Percentiles rank a stretch among this genome's conserved stretches.
Evolutionary conservation across 441 rosid genomes (phyloP).

Genomic region (Isatis lusitanica): DNA sequence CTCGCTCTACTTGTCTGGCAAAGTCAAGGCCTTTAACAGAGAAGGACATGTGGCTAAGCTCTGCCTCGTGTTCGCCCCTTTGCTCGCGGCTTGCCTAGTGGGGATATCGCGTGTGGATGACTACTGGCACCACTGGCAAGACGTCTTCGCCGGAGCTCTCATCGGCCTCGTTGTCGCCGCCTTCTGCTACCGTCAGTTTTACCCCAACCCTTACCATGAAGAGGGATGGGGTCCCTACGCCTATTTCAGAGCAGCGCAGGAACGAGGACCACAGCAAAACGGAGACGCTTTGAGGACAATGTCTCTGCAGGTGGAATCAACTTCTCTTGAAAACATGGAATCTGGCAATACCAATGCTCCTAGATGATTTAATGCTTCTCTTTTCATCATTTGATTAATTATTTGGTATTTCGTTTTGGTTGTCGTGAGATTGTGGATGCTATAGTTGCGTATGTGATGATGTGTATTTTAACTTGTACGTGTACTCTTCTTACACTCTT

Average conservation of each 20-base stretch:
- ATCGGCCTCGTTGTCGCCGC: slow-evolving; percentile 57
- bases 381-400: slow-evolving; percentile 1
- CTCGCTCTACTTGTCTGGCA: slow-evolving; percentile 61
- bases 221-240: slow-evolving; percentile 92
- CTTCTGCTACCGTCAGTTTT: slow-evolving; percentile 78
- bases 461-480: background rate
- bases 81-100: slow-evolving; percentile 56
- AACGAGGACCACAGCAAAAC: slow-evolving; percentile 28
- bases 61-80: slow-evolving; percentile 52
- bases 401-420: background rate
- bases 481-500: background rate
- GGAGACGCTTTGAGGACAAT: slow-evolving; percentile 35
- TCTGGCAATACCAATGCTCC: slow-evolving; percentile 19
- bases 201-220: slow-evolving; percentile 65
- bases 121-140: slow-evolving; percentile 83
- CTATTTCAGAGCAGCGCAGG: slow-evolving; percentile 56
- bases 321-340: slow-evolving; percentile 35
- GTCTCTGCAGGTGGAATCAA: slow-evolving; percentile 25
- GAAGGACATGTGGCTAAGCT: slow-evolving; percentile 68
- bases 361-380: slow-evolving; percentile 12
- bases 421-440: slow-evolving; percentile 3
- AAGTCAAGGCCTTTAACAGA: slow-evolving; percentile 52
- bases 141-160: slow-evolving; percentile 65
- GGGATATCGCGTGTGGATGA: slow-evolving; percentile 69
- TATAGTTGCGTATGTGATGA: background rate